Base-by-base conservation (phyloP, 768 basidiomycete genomes). In the Tricholoma hemisulphureum region DNA sequence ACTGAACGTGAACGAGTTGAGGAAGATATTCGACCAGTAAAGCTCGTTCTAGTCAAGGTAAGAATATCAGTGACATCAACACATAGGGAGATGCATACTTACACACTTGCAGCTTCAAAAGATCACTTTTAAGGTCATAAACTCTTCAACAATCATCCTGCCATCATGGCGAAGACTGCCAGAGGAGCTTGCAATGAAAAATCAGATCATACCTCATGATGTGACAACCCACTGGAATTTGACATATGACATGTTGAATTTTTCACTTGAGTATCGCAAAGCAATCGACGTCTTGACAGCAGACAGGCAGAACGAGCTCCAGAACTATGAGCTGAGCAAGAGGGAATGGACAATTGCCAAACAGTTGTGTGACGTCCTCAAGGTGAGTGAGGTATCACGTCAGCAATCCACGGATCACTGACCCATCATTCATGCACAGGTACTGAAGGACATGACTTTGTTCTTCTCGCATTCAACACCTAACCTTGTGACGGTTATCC, bases 341-440 rank as follows among this genome's bases (percentile, higher is more conserved):
- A 34, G 49, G 2, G 65, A 76, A 55, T 78, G 73, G 75, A 18
- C 9, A 10, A 51, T 75, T 4, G 55, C 67, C 0, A 45, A 51
- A 32, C 63, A 75, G 51, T 53, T 78, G 16, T 34, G 51, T 0
- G 62, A 67, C 10, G 52, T 69, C 11, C 62, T 74, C 4, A 61
- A 67, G 65, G 68, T 73, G 55, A n/a, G 65, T 67, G 11, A 18
- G 14, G n/a, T n/a, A n/a, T n/a, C n/a, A n/a, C n/a, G 58, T 11
- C 69, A 71, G 53, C 55, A 61, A 13, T 69, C 64, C 0, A 50
- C 72, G 1, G 71, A 74, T 56, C 31, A 54, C 13, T 75, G 72
- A 41, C 71, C 71, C 49, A 20, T 48, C 39, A 41, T 2, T 41
- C 39, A 41, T 20, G 35, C 35, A 1, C 35, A 37, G 2, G n/a